Base-by-base conservation (phyloP, 495 filamentous ascomycete genomes). In the Astrocystis sublimbata region DNA sequence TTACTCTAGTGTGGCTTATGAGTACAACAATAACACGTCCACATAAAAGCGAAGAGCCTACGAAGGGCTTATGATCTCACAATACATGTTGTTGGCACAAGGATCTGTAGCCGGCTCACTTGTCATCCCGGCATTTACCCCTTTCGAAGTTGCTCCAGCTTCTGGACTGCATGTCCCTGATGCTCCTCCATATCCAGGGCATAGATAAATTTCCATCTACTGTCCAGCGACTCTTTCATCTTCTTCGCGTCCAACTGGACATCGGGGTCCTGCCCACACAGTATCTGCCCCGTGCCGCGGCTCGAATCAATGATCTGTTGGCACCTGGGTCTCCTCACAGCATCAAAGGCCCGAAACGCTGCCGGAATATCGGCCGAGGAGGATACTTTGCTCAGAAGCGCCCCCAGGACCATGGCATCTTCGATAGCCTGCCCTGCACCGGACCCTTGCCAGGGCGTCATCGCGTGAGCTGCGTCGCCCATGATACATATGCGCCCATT, bases 401-500 rank as follows among this genome's bases (percentile, higher is more conserved):
- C 59, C 15, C 69, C 62, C 15, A 78, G 56, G 31, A 75, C 55
- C 40, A 67, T 70, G 0, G 65, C 73, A 60, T 77, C 75, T 62
- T 78, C 75, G 17, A 77, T 64, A 0, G 74, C 74, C 46, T 75
- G 68, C 10, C 56, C 67, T 0, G 68, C 70, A 8, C 73, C 75
- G 24, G 70, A 64, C 6, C 66, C 75, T 50, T 75, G 70, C 17
- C 56, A 68, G 1, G 70, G 73, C 1, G 65, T 47, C 65, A 71
- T 71, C 9, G 75, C 72, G 62, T 78, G 75, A 0, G 75, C 75
- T 2, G 75, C 74, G 46, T 78, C 75, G 43, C 75, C 75, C 21
- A 76, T 66, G 12, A 78, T 41, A 2, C 67, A 64, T 3, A 63
- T 58, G 2, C 64, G 45, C 49, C 66, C 69, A 3, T 63, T 65